Evolutionary conservation across 2,329 filamentous ascomycete genomes (phyloP), one percentile per base, ranked within the genome.

Genomic region (Fusarium tjaetaba): DNA sequence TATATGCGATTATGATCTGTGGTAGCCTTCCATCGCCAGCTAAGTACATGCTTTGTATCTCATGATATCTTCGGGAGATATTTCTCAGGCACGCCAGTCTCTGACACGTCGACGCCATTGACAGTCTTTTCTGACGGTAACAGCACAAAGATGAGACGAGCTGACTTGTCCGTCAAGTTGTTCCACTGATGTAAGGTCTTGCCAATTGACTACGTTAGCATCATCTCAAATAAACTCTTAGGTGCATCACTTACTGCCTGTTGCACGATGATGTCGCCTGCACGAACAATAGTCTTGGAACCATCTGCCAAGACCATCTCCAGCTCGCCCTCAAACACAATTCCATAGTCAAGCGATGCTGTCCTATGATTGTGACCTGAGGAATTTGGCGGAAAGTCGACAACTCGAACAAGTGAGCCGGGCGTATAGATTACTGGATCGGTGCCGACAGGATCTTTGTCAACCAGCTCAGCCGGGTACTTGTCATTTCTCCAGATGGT

Each of bases 261-360:
- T 30, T 52, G 57, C 16, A 60, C 45, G 14, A 60, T 24, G 30
- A 60, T 22, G 16, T 60, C 57, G 4, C 57, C 57, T 15, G 57
- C 57, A 4, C 43, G 45, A 30, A 60, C 57, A n/a, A 52, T 22
- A 3, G 45, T 60, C 36, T 39, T 60, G 3, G 57, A 60, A 7
- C 24, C 45, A 38, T 60, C 57, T 4, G 45, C 43, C n/a, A 60
- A 49, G 5, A 22, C 36, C 57, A 60, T 52, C 28, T 60, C 57
- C 2, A 60, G 16, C 36, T 60, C 57, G 2, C 57, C 57, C 26
- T 60, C 43, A 26, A 39, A 32, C 11, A 60, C 45, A 52, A 60
- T 60, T 16, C 57, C 57, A 51, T 60, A 60, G 18, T 60, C 57
- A 32, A 60, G 57, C 18, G 57, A 60, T 26, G 57, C 57, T 10